Base-by-base conservation (phyloP, 1,139 yeast genomes). In the Debaryomyces subglobosus region DNA sequence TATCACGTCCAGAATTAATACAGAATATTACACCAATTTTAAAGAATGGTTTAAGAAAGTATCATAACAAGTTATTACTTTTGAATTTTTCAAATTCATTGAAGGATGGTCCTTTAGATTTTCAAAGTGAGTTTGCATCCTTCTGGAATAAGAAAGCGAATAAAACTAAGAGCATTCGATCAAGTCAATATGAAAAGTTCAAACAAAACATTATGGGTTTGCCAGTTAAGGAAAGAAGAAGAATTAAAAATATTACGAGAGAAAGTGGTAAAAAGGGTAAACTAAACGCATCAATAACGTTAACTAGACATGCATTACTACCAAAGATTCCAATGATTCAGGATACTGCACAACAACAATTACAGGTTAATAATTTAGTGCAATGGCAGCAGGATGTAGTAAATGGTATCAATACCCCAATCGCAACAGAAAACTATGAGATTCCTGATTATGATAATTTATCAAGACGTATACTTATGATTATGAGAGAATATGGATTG, bases 381-480 rank as follows among this genome's bases (percentile, higher is more conserved):
- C 86, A 86, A 57, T 91, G 97, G 96, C 91, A 95, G 25, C 97
- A 91, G 65, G 99, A 95, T 63, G 91, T 94, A 23, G 81, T 87
- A 45, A 92, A 86, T 61, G 96, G 96, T n/a, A 82, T 90, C 48
- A 90, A 89, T 57, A 83, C 95, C 2, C 96, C 96, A 4, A 73
- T 94, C 35, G 80, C 95, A 1, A 77, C 90, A 0, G 96, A 92
- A 56, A 77, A 82, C 36, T 89, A 77, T 62, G 94, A 94, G 54
- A 68, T 94, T 12, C 98, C 98, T 0, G 98, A 94, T 57, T 74
- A 78, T 38, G 94, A 86, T 43, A 79, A 80, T 43, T 68, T 95
- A 45, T 80, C 83, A 45, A 75, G 85, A 32, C 77, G 94, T 46
- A 84, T 94, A 75, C 69, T 86, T 35, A 96, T 96, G 66, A 85